phyloP scores from a whole-genome alignment of 768 basidiomycete genomes.

The button mushroom (Agaricus bisporus) region DNA sequence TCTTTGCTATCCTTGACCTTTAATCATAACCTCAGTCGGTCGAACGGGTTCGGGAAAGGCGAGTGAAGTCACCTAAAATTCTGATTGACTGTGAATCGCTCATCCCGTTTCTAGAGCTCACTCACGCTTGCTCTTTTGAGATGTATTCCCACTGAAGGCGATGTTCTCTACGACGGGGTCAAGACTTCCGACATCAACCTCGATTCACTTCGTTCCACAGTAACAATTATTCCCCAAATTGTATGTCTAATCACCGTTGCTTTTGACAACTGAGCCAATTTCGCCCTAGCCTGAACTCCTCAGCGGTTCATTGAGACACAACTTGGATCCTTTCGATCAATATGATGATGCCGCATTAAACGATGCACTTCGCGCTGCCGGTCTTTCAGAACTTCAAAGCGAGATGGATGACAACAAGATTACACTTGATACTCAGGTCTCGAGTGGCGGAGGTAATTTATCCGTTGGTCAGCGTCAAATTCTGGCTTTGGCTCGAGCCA shows the following conservation, averaged over 20 bases:
- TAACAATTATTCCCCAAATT: conserved; percentile 52
- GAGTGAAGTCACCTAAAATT: background rate
- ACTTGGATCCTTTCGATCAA: conserved; percentile 55
- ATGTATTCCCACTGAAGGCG: conserved; percentile 46
- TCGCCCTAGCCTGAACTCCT: conserved; percentile 24
- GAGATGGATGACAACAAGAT: conserved; percentile 44
- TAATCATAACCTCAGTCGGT: conserved; percentile 22
- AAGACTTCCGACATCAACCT: conserved; percentile 43
- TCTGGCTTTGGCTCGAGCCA: conserved; percentile 52
- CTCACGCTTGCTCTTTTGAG: conserved; percentile 45
- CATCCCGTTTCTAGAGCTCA: conserved; percentile 17
- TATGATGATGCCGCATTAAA: conserved; percentile 40
- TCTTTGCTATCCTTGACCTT: background rate
- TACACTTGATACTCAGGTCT: conserved; percentile 35
- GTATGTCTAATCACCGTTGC: conserved; percentile 11
- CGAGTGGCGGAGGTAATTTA: conserved; percentile 58
- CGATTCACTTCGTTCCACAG: conserved; percentile 44
- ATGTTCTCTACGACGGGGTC: conserved; percentile 48
- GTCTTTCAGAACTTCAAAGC: conserved; percentile 27
- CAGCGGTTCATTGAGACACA: conserved; percentile 41
- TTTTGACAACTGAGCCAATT: background rate
- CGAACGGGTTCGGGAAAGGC: conserved; percentile 38
- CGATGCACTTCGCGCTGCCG: conserved; percentile 30
- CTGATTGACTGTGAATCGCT: background rate
- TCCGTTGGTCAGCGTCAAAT: conserved; percentile 70